A percentile compares a stretch with the other conserved stretches of the same genome.
These are phyloP conservation scores for Candida peoriensis DNA, from an alignment of 805 yeast species.

Conservation along the genomic window DNA sequence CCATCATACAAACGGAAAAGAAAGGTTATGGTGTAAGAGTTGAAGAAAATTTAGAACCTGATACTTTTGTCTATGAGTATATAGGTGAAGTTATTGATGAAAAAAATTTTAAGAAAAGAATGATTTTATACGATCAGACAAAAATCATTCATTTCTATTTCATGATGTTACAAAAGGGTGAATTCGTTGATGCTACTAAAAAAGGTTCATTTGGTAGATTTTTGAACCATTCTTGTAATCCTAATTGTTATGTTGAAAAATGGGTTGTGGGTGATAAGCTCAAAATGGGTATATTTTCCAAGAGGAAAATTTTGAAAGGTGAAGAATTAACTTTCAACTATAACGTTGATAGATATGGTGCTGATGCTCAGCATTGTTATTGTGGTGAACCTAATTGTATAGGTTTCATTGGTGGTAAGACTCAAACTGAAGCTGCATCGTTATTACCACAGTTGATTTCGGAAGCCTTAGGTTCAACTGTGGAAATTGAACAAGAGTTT, in stretches of 20 bases:
- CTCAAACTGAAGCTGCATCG: conserved; percentile 89
- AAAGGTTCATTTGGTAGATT: conserved; percentile 88
- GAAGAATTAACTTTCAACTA: conserved; percentile 84
- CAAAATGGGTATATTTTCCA: conserved; percentile 93
- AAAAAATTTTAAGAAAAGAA: conserved; percentile 63
- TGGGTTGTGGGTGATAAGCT: conserved; percentile 93
- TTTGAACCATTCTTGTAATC: conserved; percentile 92
- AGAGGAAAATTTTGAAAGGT: conserved; percentile 61
- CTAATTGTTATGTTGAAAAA: conserved; percentile 92
- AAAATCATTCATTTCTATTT: conserved; percentile 82
- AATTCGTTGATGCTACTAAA: conserved; percentile 90
- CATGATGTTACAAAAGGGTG: conserved; percentile 92
- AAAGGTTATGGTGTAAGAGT: conserved; percentile 93
- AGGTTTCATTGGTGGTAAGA: conserved; percentile 93
- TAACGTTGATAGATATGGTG: conserved; percentile 95
- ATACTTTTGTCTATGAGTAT: conserved; percentile 83
- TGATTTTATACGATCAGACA: conserved; percentile 65
- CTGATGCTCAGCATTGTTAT: conserved; percentile 88
- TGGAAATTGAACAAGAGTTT: conserved; percentile 67
- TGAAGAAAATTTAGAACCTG: conserved; percentile 46
- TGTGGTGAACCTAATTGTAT: conserved; percentile 92
- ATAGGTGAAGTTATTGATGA: conserved; percentile 92
- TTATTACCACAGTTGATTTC: conserved; percentile 77
- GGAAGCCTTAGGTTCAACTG: conserved; percentile 77
- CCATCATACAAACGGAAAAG: conserved; percentile 73